phyloP scores from a whole-genome alignment of 2,329 filamentous ascomycete species.

The Phaeosphaeria sp. region DNA sequence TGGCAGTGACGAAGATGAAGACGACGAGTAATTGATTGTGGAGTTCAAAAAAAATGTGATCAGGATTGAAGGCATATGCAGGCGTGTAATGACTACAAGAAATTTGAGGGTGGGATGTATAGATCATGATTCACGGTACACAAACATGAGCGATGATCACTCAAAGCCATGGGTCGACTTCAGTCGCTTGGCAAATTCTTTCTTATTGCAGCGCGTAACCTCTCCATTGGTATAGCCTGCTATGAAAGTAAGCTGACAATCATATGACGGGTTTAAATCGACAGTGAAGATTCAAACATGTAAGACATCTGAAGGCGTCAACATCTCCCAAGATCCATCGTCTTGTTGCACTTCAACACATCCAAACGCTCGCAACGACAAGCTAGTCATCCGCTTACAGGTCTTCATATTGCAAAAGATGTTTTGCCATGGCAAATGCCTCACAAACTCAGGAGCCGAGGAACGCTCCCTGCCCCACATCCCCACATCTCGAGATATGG shows the following conservation, averaged over 20 bases:
- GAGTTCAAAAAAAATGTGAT: background rate
- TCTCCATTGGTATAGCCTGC: background rate
- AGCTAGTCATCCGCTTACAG: background rate
- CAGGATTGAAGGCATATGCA: no score
- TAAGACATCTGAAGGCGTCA: no score
- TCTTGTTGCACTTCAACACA: background rate
- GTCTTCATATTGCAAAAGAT: background rate
- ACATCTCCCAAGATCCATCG: background rate
- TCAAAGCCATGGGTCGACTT: background rate
- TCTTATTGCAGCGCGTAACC: background rate
- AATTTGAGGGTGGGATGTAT: background rate
- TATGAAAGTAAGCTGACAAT: background rate
- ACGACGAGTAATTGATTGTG: background rate
- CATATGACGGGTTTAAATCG: background rate
- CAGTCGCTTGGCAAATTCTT: background rate
- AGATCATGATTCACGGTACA: background rate
- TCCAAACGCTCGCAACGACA: background rate
- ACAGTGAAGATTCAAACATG: background rate
- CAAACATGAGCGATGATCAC: background rate
- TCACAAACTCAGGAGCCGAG: background rate
- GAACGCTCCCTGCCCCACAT: background rate
- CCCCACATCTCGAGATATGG: background rate
- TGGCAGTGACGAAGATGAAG: slow-evolving; percentile 43
- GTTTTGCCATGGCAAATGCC: background rate
- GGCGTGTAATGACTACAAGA: background rate